Percentiles rank a stretch among this genome's conserved stretches.
phyloP scores from a whole-genome alignment of 1,284 basidiomycete genomes.

The Ceratobasidium papillatum region DNA sequence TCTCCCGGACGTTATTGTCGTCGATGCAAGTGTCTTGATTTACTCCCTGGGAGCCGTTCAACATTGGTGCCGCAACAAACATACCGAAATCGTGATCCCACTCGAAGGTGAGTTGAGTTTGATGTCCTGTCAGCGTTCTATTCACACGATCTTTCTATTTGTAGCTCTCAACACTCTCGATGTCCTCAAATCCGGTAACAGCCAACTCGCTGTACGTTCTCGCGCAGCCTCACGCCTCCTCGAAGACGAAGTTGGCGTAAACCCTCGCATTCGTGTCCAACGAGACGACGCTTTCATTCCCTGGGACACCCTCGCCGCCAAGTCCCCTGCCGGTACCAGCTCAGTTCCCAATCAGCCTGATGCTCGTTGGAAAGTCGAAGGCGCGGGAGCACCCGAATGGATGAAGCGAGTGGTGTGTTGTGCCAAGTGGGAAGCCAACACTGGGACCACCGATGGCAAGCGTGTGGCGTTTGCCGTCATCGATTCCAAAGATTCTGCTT shows the following conservation, averaged over 20 bases:
- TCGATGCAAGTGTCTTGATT: conserved; percentile 88
- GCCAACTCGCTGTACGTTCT: conserved; percentile 78
- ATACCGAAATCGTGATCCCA: conserved; percentile 80
- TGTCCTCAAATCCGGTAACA: conserved; percentile 89
- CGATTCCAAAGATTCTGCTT: conserved; percentile 52
- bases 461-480: conserved; percentile 67
- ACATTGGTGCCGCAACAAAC: conserved; percentile 77
- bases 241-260: conserved; percentile 81
- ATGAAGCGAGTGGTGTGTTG: conserved; percentile 81
- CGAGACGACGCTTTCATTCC: conserved; percentile 78
- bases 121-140: not conserved
- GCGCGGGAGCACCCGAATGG: conserved; percentile 72
- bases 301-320: conserved; percentile 65
- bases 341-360: conserved; percentile 39
- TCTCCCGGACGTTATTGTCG: conserved; percentile 72
- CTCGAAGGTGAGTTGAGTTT: conserved; percentile 75
- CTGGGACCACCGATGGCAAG: conserved; percentile 26
- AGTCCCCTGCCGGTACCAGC: conserved; percentile 22
- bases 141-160: conserved; percentile 25
- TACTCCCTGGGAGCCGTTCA: conserved; percentile 84
- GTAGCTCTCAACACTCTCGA: conserved; percentile 91
- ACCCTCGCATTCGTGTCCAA: conserved; percentile 79
- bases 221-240: conserved; percentile 82
- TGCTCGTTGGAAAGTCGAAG: conserved; percentile 36
- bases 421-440: conserved; percentile 71